A percentile compares a stretch with the other conserved stretches of the same genome.
Conservation (phyloP, 2,329 filamentous ascomycete genomes). For the Hortaea werneckii region DNA sequence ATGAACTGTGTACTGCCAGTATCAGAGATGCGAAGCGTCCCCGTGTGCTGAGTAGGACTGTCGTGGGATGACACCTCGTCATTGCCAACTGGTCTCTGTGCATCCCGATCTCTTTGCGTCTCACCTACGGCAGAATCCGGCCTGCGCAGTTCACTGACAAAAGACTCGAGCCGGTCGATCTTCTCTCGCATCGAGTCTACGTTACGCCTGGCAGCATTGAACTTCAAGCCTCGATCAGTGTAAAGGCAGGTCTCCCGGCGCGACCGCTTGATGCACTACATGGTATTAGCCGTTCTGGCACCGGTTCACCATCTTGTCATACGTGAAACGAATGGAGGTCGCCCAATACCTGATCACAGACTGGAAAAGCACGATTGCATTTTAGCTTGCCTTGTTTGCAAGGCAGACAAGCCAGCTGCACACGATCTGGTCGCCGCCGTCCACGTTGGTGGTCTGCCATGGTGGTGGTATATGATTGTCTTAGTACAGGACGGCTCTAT, state of each 20-base stretch:
- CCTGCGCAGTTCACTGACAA: slow-evolving; percentile 1
- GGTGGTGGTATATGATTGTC: too few species aligned
- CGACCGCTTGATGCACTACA: slow-evolving; percentile 1
- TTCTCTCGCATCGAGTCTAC: slow-evolving; percentile 1
- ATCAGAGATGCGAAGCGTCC: slow-evolving; percentile 1
- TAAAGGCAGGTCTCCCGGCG: slow-evolving; percentile 1
- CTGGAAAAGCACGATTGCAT: background rate
- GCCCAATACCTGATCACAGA: slow-evolving; percentile 1
- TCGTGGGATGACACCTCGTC: too few species aligned
- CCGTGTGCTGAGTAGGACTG: background rate
- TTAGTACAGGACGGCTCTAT: too few species aligned
- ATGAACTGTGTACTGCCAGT: background rate
- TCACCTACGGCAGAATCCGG: background rate
- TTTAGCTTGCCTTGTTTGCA: slow-evolving; percentile 1
- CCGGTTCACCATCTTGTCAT: too few species aligned
- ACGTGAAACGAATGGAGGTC: too few species aligned
- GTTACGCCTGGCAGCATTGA: slow-evolving; percentile 1
- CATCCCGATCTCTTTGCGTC: background rate
- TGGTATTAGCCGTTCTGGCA: too few species aligned
- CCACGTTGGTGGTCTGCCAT: too few species aligned
- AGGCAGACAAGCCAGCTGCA: slow-evolving; percentile 2
- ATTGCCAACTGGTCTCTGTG: too few species aligned
- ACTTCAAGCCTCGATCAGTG: slow-evolving; percentile 3
- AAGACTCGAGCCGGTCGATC: slow-evolving; percentile 2
- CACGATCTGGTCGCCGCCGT: background rate